A percentile compares a stretch with the other conserved stretches of the same genome.
These are phyloP conservation scores for Zymoseptoria tritici DNA, from an alignment of 2,329 filamentous ascomycete genomes.

Conservation along the genomic window DNA sequence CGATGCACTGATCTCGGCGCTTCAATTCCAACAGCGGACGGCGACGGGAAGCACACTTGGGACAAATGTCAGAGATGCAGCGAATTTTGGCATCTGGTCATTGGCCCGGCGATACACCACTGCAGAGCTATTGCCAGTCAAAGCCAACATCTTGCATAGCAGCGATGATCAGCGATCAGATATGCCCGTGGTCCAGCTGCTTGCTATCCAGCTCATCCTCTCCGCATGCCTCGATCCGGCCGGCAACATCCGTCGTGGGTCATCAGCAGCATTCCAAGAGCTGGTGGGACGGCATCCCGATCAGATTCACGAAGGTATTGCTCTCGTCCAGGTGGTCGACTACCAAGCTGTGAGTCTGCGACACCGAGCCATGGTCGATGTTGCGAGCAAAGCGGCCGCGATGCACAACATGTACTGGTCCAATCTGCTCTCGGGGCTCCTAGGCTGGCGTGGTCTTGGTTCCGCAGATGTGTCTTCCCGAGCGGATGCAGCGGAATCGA, in stretches of 20 bases:
- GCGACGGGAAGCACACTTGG: conserved; percentile 79
- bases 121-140: conserved; percentile 61
- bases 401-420: conserved; percentile 58
- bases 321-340: conserved; percentile 81
- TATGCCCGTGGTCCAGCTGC: conserved; percentile 47
- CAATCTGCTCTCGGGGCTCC: conserved; percentile 60
- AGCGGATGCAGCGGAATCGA: conserved; percentile 61
- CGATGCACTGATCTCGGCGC: conserved; percentile 66
- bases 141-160: conserved; percentile 23
- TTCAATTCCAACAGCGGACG: conserved; percentile 83
- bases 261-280: conserved; percentile 90
- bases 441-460: conserved; percentile 83
- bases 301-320: conserved; percentile 71
- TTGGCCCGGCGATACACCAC: conserved; percentile 81
- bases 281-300: conserved; percentile 88
- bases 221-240: conserved; percentile 80
- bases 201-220: conserved; percentile 74
- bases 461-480: conserved; percentile 69
- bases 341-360: conserved; percentile 90
- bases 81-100: conserved; percentile 94
- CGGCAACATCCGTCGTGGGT: conserved; percentile 86
- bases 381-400: conserved; percentile 61
- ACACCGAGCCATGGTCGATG: conserved; percentile 70
- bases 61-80: conserved; percentile 86
- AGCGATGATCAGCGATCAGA: conserved; percentile 1